These are phyloP conservation scores for Malania oleifera DNA, from an alignment of 164 flowering plant genomes.

Conservation along the genomic window DNA sequence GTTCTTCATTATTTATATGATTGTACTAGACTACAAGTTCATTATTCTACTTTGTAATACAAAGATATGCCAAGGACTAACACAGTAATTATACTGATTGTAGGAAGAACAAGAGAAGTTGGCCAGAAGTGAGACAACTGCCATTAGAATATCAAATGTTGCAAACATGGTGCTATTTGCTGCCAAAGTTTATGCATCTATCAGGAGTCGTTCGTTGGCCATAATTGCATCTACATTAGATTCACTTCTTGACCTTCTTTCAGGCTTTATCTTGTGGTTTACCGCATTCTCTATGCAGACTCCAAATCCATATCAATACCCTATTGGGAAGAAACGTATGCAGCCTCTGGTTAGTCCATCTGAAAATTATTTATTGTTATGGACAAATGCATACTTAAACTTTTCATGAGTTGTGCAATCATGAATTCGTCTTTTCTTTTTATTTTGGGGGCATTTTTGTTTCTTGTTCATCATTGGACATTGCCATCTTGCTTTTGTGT, in stretches of 20 bases:
- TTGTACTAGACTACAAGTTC: neutral
- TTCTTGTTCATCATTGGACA: too few relatives aligned
- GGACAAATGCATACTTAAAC: neutral
- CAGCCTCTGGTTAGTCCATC: slow-evolving; percentile 73
- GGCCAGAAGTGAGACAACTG: slow-evolving; percentile 75
- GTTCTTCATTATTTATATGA: neutral
- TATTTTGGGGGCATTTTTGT: too few relatives aligned
- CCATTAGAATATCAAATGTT: slow-evolving; percentile 80
- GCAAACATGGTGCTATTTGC: slow-evolving; percentile 88
- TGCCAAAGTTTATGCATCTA: slow-evolving; percentile 85
- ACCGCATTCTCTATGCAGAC: slow-evolving; percentile 93
- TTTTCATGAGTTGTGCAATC: neutral
- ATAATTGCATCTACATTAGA: slow-evolving; percentile 90
- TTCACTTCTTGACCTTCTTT: slow-evolving; percentile 86
- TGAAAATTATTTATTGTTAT: slow-evolving; percentile 2
- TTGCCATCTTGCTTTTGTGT: too few relatives aligned
- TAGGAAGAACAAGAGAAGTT: slow-evolving; percentile 82
- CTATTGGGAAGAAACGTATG: slow-evolving; percentile 95
- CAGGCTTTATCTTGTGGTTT: slow-evolving; percentile 95
- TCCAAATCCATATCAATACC: slow-evolving; percentile 86
- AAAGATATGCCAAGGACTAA: neutral
- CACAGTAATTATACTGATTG: slow-evolving; percentile 12
- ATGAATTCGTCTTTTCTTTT: neutral
- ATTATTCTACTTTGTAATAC: neutral
- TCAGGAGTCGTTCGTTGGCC: slow-evolving; percentile 79